Conservation (phyloP, 2,329 filamentous ascomycete genomes). For the Pyricularia grisea region DNA sequence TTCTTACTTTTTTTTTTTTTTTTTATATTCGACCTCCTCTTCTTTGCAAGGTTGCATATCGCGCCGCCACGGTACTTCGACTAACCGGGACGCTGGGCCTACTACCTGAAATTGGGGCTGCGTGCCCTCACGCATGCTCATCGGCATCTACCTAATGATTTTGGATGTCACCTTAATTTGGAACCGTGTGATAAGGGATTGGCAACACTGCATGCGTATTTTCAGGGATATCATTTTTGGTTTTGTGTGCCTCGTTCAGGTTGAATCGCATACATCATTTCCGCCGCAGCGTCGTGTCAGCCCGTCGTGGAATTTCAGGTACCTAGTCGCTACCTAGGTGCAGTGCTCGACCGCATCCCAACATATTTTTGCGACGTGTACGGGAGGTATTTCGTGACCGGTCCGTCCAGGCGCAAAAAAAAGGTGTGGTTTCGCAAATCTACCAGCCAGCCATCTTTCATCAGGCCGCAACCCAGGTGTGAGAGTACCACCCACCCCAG, state of each 20-base stretch:
- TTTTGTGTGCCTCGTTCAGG: not conserved
- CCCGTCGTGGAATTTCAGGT: not conserved
- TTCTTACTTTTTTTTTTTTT: no score
- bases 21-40: not conserved
- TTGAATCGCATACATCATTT: not conserved
- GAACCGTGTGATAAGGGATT: not conserved
- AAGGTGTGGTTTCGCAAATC: slow-evolving; percentile 5
- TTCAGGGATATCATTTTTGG: not conserved
- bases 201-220: slow-evolving; percentile 4
- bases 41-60: not conserved
- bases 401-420: not conserved
- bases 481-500: slow-evolving; percentile 2
- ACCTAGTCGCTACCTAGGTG: not conserved
- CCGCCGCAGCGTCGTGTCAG: slow-evolving; percentile 1
- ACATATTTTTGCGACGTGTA: not conserved
- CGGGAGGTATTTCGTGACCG: not conserved
- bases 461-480: not conserved
- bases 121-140: not conserved
- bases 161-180: slow-evolving; percentile 4
- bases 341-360: not conserved
- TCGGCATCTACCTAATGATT: not conserved
- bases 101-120: not conserved
- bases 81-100: not conserved
- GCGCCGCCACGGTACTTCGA: not conserved
- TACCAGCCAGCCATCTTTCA: not conserved